phyloP scores from a whole-genome alignment of 202 grass and related monocot species.

The Hordeum pubiflorum region DNA sequence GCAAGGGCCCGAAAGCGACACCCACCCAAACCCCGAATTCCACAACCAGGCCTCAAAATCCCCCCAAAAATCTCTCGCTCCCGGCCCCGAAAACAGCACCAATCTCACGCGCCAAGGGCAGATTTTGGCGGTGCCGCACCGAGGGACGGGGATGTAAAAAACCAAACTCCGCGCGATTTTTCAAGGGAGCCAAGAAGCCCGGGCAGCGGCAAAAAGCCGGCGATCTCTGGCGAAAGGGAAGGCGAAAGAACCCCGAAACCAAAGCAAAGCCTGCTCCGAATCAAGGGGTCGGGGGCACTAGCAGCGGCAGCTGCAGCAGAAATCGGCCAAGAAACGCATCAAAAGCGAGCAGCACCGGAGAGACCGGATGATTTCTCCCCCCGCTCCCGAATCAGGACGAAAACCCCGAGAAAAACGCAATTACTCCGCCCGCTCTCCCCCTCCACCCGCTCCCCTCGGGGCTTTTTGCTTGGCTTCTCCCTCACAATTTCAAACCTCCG shows the following conservation, averaged over 20 bases:
- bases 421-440: background rate
- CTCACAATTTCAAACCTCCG: slow-evolving; percentile 70
- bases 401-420: background rate
- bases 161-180: slow-evolving; percentile 17
- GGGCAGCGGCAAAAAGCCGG: slow-evolving; percentile 50
- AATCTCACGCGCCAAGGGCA: slow-evolving; percentile 24
- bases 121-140: background rate
- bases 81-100: slow-evolving; percentile 8
- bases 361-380: slow-evolving; percentile 12
- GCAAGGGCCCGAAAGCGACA: slow-evolving; percentile 28
- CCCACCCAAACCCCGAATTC: slow-evolving; percentile 24
- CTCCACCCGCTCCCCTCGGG: background rate
- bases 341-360: background rate
- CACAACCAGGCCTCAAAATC: slow-evolving; percentile 24
- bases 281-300: slow-evolving; percentile 16
- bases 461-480: slow-evolving; percentile 40
- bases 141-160: background rate
- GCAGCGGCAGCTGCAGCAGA: background rate
- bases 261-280: slow-evolving; percentile 39
- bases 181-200: slow-evolving; percentile 28
- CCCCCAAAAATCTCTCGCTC: slow-evolving; percentile 22
- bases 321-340: slow-evolving; percentile 37
- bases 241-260: slow-evolving; percentile 18
- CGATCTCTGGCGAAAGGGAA: slow-evolving; percentile 50
- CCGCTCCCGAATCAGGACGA: slow-evolving; percentile 27